These are phyloP conservation scores for Colletotrichum somersetense DNA, from an alignment of 2,329 filamentous ascomycete genomes.

Conservation along the genomic window DNA sequence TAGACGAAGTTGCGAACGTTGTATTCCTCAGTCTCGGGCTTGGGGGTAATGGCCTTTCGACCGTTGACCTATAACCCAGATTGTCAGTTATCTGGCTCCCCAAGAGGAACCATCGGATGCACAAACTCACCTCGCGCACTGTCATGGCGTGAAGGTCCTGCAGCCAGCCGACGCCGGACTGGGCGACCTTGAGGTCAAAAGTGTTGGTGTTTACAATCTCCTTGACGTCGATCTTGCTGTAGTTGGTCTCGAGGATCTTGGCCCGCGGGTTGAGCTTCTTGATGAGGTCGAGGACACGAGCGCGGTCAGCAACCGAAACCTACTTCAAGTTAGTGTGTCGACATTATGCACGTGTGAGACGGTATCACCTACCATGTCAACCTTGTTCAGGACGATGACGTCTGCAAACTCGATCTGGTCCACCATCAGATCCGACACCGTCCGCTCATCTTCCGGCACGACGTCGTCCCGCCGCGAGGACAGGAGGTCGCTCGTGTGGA, in stretches of 20 bases:
- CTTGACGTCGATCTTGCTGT: constrained; percentile 70
- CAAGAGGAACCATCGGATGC: constrained; percentile 23
- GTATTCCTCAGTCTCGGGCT: constrained; percentile 80
- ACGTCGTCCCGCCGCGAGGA: constrained; percentile 74
- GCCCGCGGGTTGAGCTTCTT: constrained; percentile 75
- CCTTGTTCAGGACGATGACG: constrained; percentile 79
- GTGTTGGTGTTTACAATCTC: constrained; percentile 75
- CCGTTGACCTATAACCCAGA: constrained; percentile 54
- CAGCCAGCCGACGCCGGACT: constrained; percentile 77
- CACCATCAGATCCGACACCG: constrained; percentile 80
- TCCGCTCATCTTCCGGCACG: constrained; percentile 76
- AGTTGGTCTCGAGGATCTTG: constrained; percentile 71
- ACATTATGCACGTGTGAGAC: background rate
- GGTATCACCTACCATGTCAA: constrained; percentile 65
- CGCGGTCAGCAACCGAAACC: constrained; percentile 56
- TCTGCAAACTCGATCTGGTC: constrained; percentile 85
- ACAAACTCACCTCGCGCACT: constrained; percentile 62
- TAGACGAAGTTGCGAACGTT: constrained; percentile 80
- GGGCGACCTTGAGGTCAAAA: constrained; percentile 74
- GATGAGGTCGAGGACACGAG: constrained; percentile 65
- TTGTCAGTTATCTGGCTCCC: constrained; percentile 28
- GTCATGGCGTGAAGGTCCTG: constrained; percentile 78
- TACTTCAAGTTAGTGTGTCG: constrained; percentile 32
- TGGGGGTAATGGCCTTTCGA: constrained; percentile 69
- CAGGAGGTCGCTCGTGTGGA: constrained; percentile 77